Base-by-base conservation (phyloP, 352 stramenopile species). In the Plasmopara muralis region DNA sequence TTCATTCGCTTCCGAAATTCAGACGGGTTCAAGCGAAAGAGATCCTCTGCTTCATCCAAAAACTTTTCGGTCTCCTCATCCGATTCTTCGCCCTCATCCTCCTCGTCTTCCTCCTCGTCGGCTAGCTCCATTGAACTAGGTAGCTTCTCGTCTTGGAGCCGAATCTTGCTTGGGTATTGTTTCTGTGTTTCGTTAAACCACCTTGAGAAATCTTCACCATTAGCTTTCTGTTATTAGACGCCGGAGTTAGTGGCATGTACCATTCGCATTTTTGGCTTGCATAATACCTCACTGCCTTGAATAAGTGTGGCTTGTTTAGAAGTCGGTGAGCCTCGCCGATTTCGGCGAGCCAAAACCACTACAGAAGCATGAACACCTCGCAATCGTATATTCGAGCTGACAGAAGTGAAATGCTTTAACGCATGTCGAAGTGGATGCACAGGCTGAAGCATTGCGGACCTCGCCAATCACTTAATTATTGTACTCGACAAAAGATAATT, bases 51-150 rank as follows among this genome's bases (percentile, higher is more conserved):
- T 47, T 83, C 77, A 33, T 82, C 70, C 33, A 91, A 46, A 43
- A 92, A 87, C 57, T 82, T 66, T 33, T 86, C 53, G 0, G 65
- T 80, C 58, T 88, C 77, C 29, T 79, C 55, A 38, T 91, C 76
- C 1, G 65, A 34, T 4, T 72, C 61, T 4, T 68, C 60, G n/a
- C 61, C 68, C 4, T 72, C 66, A 13, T 74, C 66, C 9, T 72
- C 42, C 35, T 74, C 55, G 2, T 72, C 57, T 43, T 68, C 66
- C 2, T 77, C 62, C 15, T 64, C 54, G 18, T 64, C 53, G 20
- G 55, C 41, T 34, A 68, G 34, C 39, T 73, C 54, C 60, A 76
- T 70, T 33, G 53, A 45, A 29, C 58, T 45, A 15, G 60, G 47
- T 20, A 67, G 48, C 47, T 63, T 47, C 7, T 72, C 60, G 3